Conservation (phyloP, 352 stramenopile genomes). For the Phytopythium helicoides region DNA sequence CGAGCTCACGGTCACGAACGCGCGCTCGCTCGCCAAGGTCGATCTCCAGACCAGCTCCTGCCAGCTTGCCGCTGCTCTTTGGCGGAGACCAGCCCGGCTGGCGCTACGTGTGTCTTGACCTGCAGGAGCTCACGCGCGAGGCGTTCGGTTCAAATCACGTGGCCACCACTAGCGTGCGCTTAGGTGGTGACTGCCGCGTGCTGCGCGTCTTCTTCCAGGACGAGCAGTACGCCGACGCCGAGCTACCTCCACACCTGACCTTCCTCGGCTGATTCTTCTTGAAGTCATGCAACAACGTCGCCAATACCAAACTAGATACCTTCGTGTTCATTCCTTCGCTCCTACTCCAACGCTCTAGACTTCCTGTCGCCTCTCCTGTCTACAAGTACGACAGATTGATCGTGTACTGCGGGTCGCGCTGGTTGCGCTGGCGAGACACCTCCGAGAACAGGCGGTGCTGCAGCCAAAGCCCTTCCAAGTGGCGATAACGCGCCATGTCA, state of each 20-base stretch:
- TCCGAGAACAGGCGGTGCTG: constrained; percentile 83
- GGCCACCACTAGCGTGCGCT: constrained; percentile 60
- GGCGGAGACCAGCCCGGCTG: constrained; percentile 35
- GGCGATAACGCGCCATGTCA: constrained; percentile 64
- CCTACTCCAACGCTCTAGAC: neutral
- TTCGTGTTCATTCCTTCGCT: neutral
- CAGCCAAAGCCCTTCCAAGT: constrained; percentile 82
- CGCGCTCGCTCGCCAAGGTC: constrained; percentile 59
- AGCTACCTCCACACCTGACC: constrained; percentile 64
- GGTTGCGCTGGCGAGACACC: constrained; percentile 84
- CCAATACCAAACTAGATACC: neutral
- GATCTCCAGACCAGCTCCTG: constrained; percentile 28
- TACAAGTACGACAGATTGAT: constrained; percentile 88
- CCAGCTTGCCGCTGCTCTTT: constrained; percentile 63
- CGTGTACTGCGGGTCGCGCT: constrained; percentile 83
- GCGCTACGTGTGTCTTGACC: constrained; percentile 76
- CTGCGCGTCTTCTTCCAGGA: constrained; percentile 82
- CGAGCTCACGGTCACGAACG: constrained; percentile 65
- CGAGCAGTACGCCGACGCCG: constrained; percentile 62
- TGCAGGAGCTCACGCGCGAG: constrained; percentile 62
- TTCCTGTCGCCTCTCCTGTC: neutral
- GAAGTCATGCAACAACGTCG: constrained; percentile 4
- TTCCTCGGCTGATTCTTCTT: constrained; percentile 41
- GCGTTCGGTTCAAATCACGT: constrained; percentile 75
- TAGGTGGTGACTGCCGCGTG: constrained; percentile 66